Evolutionary conservation across 768 basidiomycete species (phyloP).

Genomic region (Podaxis sp.): DNA sequence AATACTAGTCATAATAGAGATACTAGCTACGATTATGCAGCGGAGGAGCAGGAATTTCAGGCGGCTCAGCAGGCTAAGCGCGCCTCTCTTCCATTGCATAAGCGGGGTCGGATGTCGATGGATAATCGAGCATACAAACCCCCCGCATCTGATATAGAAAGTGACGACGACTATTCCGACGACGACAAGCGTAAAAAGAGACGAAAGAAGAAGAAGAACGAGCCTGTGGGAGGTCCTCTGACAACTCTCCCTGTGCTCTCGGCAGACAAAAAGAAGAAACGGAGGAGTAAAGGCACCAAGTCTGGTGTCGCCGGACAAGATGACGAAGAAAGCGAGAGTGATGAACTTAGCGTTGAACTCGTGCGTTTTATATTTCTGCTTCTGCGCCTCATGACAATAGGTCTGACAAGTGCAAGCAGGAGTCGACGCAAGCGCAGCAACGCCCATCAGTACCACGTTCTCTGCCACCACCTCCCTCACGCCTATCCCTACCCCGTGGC

Average conservation of each 20-base stretch:
- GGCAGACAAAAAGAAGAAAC: conserved; percentile 64
- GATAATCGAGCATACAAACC: conserved; percentile 87
- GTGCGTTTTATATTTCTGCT: conserved; percentile 20
- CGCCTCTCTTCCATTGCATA: conserved; percentile 30
- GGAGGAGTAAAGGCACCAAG: conserved; percentile 43
- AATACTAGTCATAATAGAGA: conserved; percentile 33
- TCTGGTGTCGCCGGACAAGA: conserved; percentile 41
- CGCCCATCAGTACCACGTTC: conserved; percentile 23
- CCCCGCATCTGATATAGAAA: conserved; percentile 59
- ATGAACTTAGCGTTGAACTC: conserved; percentile 38
- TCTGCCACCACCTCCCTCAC: conserved; percentile 29
- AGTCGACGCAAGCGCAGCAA: conserved; percentile 10
- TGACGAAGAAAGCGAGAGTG: conserved; percentile 49
- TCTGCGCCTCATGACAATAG: not conserved
- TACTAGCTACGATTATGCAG: conserved; percentile 73
- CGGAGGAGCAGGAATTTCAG: conserved; percentile 68
- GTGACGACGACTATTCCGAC: conserved; percentile 53
- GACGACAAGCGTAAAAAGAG: conserved; percentile 53
- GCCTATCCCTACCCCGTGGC: conserved; percentile 38
- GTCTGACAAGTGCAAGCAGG: conserved; percentile 2
- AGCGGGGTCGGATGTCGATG: conserved; percentile 61
- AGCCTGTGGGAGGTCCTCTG: conserved; percentile 51
- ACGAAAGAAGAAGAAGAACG: conserved; percentile 55
- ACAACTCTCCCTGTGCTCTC: conserved; percentile 66
- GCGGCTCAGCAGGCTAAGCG: conserved; percentile 32